These are phyloP conservation scores for Eutypa lata DNA, from an alignment of 2,329 filamentous ascomycete genomes.

Conservation along the genomic window DNA sequence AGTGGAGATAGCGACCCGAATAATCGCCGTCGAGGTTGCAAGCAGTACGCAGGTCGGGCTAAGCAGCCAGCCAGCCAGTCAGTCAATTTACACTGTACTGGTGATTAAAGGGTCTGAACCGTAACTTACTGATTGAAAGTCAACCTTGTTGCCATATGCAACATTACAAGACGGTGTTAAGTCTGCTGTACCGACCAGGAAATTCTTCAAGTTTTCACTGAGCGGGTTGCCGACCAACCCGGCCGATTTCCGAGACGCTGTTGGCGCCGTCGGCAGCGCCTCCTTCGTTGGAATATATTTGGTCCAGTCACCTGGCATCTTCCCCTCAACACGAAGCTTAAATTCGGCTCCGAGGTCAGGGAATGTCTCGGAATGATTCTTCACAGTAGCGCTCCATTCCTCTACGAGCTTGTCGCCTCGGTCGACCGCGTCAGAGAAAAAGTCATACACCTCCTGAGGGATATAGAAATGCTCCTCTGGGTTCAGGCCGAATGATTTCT, in stretches of 20 bases:
- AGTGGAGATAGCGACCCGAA: conserved; percentile 55
- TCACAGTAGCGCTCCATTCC: conserved; percentile 46
- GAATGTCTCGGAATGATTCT: conserved; percentile 31
- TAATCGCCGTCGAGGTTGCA: conserved; percentile 32
- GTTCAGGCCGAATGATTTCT: conserved; percentile 47
- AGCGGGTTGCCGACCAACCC: conserved; percentile 47
- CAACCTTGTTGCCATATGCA: conserved; percentile 45
- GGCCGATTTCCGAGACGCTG: conserved; percentile 44
- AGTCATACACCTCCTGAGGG: conserved; percentile 43
- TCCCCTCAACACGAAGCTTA: conserved; percentile 42
- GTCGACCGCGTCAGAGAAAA: conserved; percentile 46
- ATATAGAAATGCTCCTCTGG: conserved; percentile 45
- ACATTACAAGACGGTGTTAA: conserved; percentile 45
- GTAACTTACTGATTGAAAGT: conserved; percentile 44
- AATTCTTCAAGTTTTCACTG: conserved; percentile 34
- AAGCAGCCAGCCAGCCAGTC: neutral
- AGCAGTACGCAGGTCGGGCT: conserved; percentile 17
- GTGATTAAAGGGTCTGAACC: neutral
- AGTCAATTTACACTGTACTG: neutral
- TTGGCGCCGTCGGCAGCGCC: conserved; percentile 44
- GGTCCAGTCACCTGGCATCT: conserved; percentile 47
- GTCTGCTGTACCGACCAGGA: conserved; percentile 46
- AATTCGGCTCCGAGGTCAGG: conserved; percentile 38
- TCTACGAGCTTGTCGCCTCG: conserved; percentile 44
- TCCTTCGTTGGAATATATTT: conserved; percentile 40